Base-by-base conservation (phyloP, 345 rosid genomes). In the Citropsis articulata region DNA sequence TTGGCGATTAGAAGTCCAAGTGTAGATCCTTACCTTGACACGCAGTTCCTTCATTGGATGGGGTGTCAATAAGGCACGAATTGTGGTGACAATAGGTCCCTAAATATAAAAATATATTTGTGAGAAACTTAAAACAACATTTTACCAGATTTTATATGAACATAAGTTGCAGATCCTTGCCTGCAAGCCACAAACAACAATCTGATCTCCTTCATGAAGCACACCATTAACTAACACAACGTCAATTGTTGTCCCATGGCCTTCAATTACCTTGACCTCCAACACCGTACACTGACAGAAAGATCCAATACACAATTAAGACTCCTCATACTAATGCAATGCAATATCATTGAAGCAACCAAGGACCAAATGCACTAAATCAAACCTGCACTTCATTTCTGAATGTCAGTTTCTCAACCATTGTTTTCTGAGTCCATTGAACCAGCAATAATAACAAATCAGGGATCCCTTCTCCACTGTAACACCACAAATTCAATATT, bases 31-130 rank as follows among this genome's bases (percentile, higher is more conserved):
- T 79, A 94, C 99, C 97, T 96, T 94, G 73, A 96, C 95, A 48
- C 98, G 89, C 59, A 92, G 87, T 90, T 95, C 99, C 87, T 92
- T 95, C 99, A 95, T 95, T 50, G 99, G 98, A 84, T 94, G 99
- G 8, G 99, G 98, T 61, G 97, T 96, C 83, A 96, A 81, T 75
- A 96, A 73, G 80, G 98, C 94, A 86, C 99, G 91, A 81, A 96
- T 90, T 2, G 76, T 80, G 72, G 99, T 94, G 50, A 89, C 96
- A 77, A 96, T 96, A 63, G 98, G 95, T 42, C 95, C 98, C 98
- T 96, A 83, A 64, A 81, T 83, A 33, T 50, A 42, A 80, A 83
- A 80, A 63, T 53, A 55, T n/a, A 61, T 80, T 57, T 62, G 27
- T 35, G 76, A 81, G 38, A 74, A 73, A 27, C 40, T 14, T 27